phyloP scores from a whole-genome alignment of 1,139 yeast species.

The Debaryomyces nepalensis region DNA sequence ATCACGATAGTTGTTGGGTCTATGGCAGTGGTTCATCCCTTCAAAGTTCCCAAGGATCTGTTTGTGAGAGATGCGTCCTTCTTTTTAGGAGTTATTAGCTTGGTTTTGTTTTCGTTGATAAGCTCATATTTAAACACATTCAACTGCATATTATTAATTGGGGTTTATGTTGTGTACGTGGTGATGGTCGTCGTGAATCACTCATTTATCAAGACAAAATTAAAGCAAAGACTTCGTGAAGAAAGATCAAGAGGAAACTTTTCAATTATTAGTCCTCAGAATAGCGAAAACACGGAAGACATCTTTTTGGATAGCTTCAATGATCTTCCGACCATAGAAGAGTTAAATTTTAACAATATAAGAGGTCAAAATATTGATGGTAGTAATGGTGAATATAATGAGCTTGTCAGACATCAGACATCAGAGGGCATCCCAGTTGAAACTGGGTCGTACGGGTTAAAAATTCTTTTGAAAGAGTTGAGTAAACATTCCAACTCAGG shows the following conservation, averaged over 20 bases:
- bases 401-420: slow-evolving; percentile 17
- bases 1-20: slow-evolving; percentile 75
- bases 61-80: slow-evolving; percentile 62
- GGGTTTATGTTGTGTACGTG: slow-evolving; percentile 59
- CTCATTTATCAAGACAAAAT: slow-evolving; percentile 27
- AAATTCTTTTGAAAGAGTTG: slow-evolving; percentile 38
- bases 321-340: slow-evolving; percentile 40
- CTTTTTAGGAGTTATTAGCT: slow-evolving; percentile 49
- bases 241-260: slow-evolving; percentile 37
- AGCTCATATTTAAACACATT: slow-evolving; percentile 49
- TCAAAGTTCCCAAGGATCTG: slow-evolving; percentile 53
- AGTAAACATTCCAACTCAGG: slow-evolving; percentile 30
- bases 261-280: slow-evolving; percentile 10
- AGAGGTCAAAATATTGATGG: slow-evolving; percentile 11
- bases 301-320: slow-evolving; percentile 30
- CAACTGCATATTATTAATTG: slow-evolving; percentile 54
- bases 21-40: slow-evolving; percentile 72
- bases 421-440: slow-evolving; percentile 17
- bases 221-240: slow-evolving; percentile 27
- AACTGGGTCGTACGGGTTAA: slow-evolving; percentile 42
- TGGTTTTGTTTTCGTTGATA: slow-evolving; percentile 46
- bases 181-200: slow-evolving; percentile 41
- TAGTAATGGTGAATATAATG: slow-evolving; percentile 18
- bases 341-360: slow-evolving; percentile 25
- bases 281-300: slow-evolving; percentile 19